Base-by-base conservation (phyloP, 1,284 basidiomycete species). In the Ustilago loliicola region DNA sequence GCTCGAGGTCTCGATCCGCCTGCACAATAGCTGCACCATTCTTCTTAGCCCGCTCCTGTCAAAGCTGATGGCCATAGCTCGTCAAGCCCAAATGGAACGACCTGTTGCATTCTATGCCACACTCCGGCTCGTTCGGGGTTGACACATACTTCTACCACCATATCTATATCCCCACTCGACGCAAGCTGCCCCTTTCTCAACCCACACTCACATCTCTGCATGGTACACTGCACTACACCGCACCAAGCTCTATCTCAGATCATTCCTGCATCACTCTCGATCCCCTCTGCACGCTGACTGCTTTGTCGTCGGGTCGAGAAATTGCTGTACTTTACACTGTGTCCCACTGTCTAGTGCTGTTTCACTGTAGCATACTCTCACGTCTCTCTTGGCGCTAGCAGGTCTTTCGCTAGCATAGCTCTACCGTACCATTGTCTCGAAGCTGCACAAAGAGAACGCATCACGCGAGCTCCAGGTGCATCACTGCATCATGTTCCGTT, bases 91-190 rank as follows among this genome's bases (percentile, higher is more conserved):
- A 63, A 55, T 34, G 51, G 47, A 64, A 54, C 47, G 71, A 73
- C 57, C 59, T 73, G 45, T 36, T 30, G 48, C 71, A 68, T 50
- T 58, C 54, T 36, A 58, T 48, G 42, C 42, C 21, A 45, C 42
- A 58, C 58, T 61, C 71, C 53, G 27, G 48, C 17, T 50, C 27
- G 17, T 57, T 73, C 66, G 66, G 71, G 61, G 71, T 73, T 73
- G 71, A 65, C 17, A 67, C 57, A 73, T 50, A 67, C 71, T 68
- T 73, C 71, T 74, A 69, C 66, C 66, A 58, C 53, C 61, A 59
- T 66, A 65, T 62, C 62, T 55, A 27, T 42, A 7, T 25, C 15
- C 45, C 59, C 50, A 3, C 29, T 40, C 34, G 11, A 23, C 30
- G 13, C 40, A 23, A 25, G 27, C 29, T 8, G 42, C 42, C 42